These are phyloP conservation scores for Rhodotorula glutinis DNA, from an alignment of 1,284 basidiomycete species.

Conservation along the genomic window DNA sequence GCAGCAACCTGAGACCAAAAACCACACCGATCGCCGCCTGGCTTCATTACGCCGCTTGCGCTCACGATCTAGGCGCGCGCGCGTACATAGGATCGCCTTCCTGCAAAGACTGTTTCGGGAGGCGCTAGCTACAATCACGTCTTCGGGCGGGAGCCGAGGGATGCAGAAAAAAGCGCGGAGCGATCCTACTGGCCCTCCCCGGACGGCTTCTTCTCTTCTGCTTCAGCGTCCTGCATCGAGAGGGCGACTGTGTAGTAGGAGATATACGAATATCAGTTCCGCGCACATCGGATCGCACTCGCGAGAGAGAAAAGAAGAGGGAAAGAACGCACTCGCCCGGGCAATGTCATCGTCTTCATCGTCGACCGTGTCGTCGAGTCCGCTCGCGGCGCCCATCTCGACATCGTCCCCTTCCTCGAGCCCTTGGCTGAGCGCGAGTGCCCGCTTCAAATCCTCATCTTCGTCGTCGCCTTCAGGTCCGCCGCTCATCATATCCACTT, in stretches of 20 bases:
- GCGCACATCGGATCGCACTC: neutral
- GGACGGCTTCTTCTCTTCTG: constrained; percentile 4
- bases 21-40: no score
- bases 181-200: neutral
- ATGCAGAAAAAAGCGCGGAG: no score
- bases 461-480: constrained; percentile 48
- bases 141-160: no score
- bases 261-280: neutral
- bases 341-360: constrained; percentile 49
- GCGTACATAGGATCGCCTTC: no score
- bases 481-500: constrained; percentile 42
- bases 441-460: constrained; percentile 45
- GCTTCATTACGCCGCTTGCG: no score
- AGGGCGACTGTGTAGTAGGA: constrained; percentile 52
- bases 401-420: constrained; percentile 29
- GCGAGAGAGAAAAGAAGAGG: neutral
- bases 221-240: constrained; percentile 52
- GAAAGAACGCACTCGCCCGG: constrained; percentile 51
- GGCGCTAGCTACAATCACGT: no score
- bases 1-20: no score
- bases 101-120: no score
- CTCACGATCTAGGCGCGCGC: no score
- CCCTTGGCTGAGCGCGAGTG: constrained; percentile 31
- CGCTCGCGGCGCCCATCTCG: constrained; percentile 31
- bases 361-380: constrained; percentile 11